Percentiles rank a stretch among this genome's conserved stretches.
phyloP scores from a whole-genome alignment of 2,329 filamentous ascomycete genomes.

The Cytospora chrysosperma region DNA sequence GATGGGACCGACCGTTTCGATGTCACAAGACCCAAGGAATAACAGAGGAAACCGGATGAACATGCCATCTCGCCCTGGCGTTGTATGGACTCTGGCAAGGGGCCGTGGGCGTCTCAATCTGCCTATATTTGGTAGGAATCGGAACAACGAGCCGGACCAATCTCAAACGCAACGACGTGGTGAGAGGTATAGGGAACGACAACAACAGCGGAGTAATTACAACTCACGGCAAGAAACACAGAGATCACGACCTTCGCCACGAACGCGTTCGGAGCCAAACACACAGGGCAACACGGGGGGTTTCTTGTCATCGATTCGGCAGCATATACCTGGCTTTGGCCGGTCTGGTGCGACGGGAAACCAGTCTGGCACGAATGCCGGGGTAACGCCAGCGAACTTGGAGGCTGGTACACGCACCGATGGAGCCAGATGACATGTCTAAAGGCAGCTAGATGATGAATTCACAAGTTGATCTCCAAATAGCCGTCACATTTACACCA shows the following conservation, averaged over 20 bases:
- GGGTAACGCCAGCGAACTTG: conserved; percentile 35
- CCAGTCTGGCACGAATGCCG: conserved; percentile 30
- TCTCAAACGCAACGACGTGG: neutral
- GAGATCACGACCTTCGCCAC: neutral
- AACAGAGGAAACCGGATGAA: conserved; percentile 49
- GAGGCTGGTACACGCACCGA: conserved; percentile 33
- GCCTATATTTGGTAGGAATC: conserved; percentile 9
- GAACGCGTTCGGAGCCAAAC: neutral
- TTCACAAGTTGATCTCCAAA: conserved; percentile 6
- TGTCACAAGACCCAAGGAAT: conserved; percentile 31
- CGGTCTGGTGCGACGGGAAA: conserved; percentile 23
- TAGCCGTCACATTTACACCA: neutral
- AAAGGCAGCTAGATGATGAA: conserved; percentile 14
- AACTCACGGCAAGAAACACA: conserved; percentile 26
- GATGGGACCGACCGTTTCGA: conserved; percentile 31
- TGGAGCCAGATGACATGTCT: conserved; percentile 19
- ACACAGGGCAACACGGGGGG: conserved; percentile 7
- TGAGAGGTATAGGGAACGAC: conserved; percentile 1
- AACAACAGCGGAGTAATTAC: conserved; percentile 24
- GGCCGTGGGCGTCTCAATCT: conserved; percentile 27
- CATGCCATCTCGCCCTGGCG: conserved; percentile 43
- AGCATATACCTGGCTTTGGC: conserved; percentile 15
- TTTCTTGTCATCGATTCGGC: conserved; percentile 22
- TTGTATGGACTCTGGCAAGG: conserved; percentile 41
- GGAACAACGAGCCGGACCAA: conserved; percentile 4